Conservation (phyloP, 2,329 filamentous ascomycete genomes). For the Trichoderma pleuroti region DNA sequence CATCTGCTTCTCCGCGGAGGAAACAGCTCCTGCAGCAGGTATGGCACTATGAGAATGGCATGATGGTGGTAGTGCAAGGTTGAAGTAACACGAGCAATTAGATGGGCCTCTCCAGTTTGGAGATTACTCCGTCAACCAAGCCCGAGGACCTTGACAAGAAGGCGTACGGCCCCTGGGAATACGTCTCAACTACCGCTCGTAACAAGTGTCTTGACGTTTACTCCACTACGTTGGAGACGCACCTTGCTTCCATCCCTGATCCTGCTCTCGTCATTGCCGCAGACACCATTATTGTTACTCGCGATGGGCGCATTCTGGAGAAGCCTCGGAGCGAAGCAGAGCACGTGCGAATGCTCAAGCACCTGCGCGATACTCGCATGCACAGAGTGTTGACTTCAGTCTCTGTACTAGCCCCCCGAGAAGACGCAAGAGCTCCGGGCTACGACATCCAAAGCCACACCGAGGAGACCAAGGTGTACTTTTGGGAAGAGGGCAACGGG, state of each 20-base stretch:
- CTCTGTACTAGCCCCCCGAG: slow-evolving; percentile 75
- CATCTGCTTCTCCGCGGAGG: slow-evolving; percentile 82
- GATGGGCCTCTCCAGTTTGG: slow-evolving; percentile 76
- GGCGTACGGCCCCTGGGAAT: slow-evolving; percentile 74
- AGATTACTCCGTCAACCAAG: slow-evolving; percentile 77
- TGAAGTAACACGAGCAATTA: slow-evolving; percentile 33
- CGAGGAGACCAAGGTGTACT: slow-evolving; percentile 89
- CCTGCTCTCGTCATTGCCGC: slow-evolving; percentile 83
- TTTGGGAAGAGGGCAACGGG: slow-evolving; percentile 61
- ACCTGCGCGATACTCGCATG: slow-evolving; percentile 68
- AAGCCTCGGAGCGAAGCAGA: slow-evolving; percentile 81
- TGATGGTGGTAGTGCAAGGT: not conserved
- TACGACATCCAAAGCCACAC: slow-evolving; percentile 78
- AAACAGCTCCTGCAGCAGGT: slow-evolving; percentile 75
- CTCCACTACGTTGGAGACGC: slow-evolving; percentile 41
- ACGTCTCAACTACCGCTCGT: slow-evolving; percentile 81
- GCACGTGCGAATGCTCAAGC: slow-evolving; percentile 79
- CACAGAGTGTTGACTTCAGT: slow-evolving; percentile 88
- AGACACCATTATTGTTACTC: slow-evolving; percentile 83
- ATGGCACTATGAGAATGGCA: slow-evolving; percentile 15
- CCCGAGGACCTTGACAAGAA: slow-evolving; percentile 82
- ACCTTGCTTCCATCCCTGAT: slow-evolving; percentile 53
- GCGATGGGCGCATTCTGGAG: slow-evolving; percentile 76
- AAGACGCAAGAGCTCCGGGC: slow-evolving; percentile 76
- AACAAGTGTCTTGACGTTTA: slow-evolving; percentile 79